Base-by-base conservation (phyloP, 495 filamentous ascomycete genomes). In the Annulohypoxylon nitens region DNA sequence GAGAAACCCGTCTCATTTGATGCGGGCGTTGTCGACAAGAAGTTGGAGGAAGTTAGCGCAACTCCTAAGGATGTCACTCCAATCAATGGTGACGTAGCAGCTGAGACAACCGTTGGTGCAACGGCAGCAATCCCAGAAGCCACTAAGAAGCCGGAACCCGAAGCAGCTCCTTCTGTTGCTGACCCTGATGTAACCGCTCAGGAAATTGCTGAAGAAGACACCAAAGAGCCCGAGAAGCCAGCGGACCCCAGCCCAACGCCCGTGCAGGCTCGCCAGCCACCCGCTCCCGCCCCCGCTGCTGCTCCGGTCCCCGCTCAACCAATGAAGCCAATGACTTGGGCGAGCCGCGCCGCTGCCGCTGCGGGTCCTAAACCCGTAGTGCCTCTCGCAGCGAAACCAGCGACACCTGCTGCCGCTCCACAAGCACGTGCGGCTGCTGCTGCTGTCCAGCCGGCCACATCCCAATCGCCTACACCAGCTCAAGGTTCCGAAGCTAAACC, bases 291-390 rank as follows among this genome's bases (percentile, higher is more conserved):
- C 50, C 73, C 78, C 1, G 76, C 86, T 55, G 78, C 83, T 0
- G 75, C 74, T 18, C 65, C 79, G 7, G 54, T 37, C 50, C 76
- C 78, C 11, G 72, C 74, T 6, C 83, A 78, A 68, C 80, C 89
- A 34, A 75, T 85, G 16, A 88, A 85, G 75, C 90, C 90, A 33
- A 94, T 95, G 88, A 97, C 93, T 34, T 98, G 97, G 97, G 96
- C 96, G 33, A 96, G 85, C 82, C 89, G 96, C 9, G 87, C 88
- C 9, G 83, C 85, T 64, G 86, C 86, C 41, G 81, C 81, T 54
- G 81, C 81, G 37, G 78, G 82, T 55, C 71, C 82, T 5, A 81
- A 83, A 36, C 84, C 87, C 12, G 84, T 79, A 14, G 82, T 84
- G 18, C 85, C 85, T 41, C 73, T 81, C 50, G 64, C 83, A 65